Percentiles rank a stretch among this genome's conserved stretches.
Evolutionary conservation across 331 rosid species (phyloP).

Genomic region (Malus hybrid): DNA sequence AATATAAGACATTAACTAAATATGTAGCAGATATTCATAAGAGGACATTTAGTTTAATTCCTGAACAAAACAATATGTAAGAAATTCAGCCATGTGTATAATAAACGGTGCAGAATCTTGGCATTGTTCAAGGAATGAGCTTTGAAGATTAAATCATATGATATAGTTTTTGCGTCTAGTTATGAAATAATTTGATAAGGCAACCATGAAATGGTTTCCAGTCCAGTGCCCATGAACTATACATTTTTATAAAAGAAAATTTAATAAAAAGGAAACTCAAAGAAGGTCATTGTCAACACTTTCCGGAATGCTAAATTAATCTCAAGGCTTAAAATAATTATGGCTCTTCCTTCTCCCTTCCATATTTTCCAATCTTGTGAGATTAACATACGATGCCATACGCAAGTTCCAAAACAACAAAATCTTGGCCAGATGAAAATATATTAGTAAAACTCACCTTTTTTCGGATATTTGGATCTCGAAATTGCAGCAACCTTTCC

Average conservation of each 20-base stretch:
- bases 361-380: not conserved
- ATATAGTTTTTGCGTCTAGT: not conserved
- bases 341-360: not conserved
- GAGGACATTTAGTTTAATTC: not conserved
- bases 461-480: slow-evolving; percentile 89
- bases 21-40: not conserved
- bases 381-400: not conserved
- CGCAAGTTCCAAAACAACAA: not conserved
- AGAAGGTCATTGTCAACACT: not conserved
- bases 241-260: not conserved
- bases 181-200: not conserved
- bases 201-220: not conserved
- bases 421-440: not conserved
- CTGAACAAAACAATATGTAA: not conserved
- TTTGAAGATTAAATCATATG: not conserved
- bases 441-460: slow-evolving; percentile 44
- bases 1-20: not conserved
- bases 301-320: not conserved
- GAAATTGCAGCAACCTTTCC: slow-evolving; percentile 83
- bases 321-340: not conserved
- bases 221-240: not conserved
- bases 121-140: not conserved
- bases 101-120: not conserved
- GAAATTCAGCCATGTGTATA: not conserved
- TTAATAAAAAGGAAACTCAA: not conserved